Evolutionary conservation across 1,284 basidiomycete species (phyloP), one percentile per base, ranked within the genome.

Genomic region (Sanguinoderma infundibulare): DNA sequence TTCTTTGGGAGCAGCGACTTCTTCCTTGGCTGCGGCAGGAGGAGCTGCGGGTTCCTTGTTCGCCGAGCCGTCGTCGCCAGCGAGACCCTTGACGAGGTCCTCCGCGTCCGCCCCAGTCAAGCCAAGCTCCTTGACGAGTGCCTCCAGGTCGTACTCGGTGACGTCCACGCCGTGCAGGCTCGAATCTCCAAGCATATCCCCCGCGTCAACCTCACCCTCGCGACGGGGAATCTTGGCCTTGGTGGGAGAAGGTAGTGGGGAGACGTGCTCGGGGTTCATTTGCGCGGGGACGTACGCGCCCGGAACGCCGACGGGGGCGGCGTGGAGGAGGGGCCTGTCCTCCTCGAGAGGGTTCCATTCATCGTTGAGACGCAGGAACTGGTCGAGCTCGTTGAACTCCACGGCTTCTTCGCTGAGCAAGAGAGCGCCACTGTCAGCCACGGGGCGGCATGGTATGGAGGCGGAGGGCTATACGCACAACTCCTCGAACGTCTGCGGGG

Each of bases 121-220:
- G 5, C 91, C 91, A 20, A 94, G 77, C 67, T 92, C 89, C 51
- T 83, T 83, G 5, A 93, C 84, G 34, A 94, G 76, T 61, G 86
- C 82, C 53, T 75, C 75, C 64, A 94, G 76, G 61, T 94, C 91
- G 28, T 90, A 87, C 60, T 89, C 83, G 4, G 90, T 90, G n/a
- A 89, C 87, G 63, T 85, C 84, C 15, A 94, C 83, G 5, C 91
- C 91, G 68, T 90, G 84, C 55, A 94, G 71, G n/a, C 89, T 89
- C 67, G 81, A 87, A 15, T 88, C 91, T 35, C 79, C 78, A 49
- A 94, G 78, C 64, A 87, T 84, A 5, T 83, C 82, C 42, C 89
- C 83, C 12, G 88, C 78, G 69, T 93, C 90, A 49, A 89, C 79
- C 68, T 85, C 80, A 34, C 78, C 77, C 53, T 79, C 74, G 42